phyloP scores from a whole-genome alignment of 1,284 basidiomycete genomes.

The Moesziomyces parantarcticus region DNA sequence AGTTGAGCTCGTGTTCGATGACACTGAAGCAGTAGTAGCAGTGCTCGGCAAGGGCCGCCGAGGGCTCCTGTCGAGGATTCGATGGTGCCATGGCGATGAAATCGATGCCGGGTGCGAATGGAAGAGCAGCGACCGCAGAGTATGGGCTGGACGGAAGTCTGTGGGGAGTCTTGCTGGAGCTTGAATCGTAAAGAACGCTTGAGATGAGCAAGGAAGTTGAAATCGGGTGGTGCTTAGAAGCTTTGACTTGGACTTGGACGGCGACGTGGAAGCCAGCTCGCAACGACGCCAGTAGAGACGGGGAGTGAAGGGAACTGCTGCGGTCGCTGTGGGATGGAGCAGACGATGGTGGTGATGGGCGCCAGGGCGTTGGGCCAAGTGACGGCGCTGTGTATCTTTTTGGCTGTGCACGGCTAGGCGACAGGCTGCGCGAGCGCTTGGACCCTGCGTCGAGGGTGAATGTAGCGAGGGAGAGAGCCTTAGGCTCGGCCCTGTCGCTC shows the following conservation, averaged over 20 bases:
- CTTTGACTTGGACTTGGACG: background rate
- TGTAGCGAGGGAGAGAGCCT: too few relatives aligned
- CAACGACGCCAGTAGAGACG: slow-evolving; percentile 19
- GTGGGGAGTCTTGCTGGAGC: too few relatives aligned
- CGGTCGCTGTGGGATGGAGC: background rate
- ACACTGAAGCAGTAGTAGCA: slow-evolving; percentile 71
- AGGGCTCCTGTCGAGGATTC: background rate
- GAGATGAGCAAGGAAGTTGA: background rate
- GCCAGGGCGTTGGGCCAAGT: too few relatives aligned
- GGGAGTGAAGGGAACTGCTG: background rate
- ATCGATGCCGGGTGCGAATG: too few relatives aligned
- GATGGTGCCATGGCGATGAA: slow-evolving; percentile 18
- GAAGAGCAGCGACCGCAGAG: background rate
- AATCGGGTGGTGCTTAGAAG: background rate
- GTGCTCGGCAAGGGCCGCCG: slow-evolving; percentile 65
- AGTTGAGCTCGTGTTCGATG: slow-evolving; percentile 68
- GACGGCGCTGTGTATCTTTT: too few relatives aligned
- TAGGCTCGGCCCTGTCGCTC: too few relatives aligned
- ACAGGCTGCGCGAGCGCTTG: background rate
- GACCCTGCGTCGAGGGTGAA: background rate
- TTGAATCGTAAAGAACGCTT: background rate
- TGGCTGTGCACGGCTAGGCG: background rate
- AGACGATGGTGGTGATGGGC: background rate
- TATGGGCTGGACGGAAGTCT: too few relatives aligned
- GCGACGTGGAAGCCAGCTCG: slow-evolving; percentile 27